Evolutionary conservation across 306 rosid species (phyloP).

Genomic region (Acmispon strigosus): DNA sequence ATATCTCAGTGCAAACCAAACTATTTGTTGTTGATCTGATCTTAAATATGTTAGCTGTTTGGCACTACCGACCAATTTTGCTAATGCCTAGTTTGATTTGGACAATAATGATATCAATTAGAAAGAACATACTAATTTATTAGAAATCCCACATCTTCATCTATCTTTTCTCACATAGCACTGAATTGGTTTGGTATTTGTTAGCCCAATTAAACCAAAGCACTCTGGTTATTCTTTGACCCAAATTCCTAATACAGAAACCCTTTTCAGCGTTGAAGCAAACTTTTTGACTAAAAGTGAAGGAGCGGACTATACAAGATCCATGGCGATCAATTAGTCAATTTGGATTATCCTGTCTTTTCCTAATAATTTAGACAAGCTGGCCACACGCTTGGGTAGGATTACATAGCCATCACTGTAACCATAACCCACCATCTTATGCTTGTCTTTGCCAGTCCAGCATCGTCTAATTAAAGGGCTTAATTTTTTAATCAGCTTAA

Average conservation of each 20-base stretch:
- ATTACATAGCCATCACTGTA: conserved; percentile 23
- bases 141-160: background rate
- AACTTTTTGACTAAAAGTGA: conserved; percentile 14
- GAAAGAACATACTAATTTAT: conserved; percentile 2
- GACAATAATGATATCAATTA: conserved; percentile 11
- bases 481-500: no score
- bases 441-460: background rate
- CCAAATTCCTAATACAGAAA: background rate
- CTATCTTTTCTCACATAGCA: background rate
- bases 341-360: background rate
- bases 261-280: background rate
- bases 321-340: conserved; percentile 12
- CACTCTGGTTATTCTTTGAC: conserved; percentile 17
- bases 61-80: background rate
- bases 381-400: conserved; percentile 32
- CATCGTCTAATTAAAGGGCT: background rate
- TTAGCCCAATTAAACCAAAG: background rate
- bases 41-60: conserved; percentile 10
- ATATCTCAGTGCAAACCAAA: conserved; percentile 15
- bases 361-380: background rate
- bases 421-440: background rate
- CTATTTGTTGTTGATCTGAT: conserved; percentile 18
- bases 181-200: conserved; percentile 6
- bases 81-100: background rate
- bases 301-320: background rate